phyloP scores from a whole-genome alignment of 1,284 basidiomycete species.

The Fomitopsis palustris region DNA sequence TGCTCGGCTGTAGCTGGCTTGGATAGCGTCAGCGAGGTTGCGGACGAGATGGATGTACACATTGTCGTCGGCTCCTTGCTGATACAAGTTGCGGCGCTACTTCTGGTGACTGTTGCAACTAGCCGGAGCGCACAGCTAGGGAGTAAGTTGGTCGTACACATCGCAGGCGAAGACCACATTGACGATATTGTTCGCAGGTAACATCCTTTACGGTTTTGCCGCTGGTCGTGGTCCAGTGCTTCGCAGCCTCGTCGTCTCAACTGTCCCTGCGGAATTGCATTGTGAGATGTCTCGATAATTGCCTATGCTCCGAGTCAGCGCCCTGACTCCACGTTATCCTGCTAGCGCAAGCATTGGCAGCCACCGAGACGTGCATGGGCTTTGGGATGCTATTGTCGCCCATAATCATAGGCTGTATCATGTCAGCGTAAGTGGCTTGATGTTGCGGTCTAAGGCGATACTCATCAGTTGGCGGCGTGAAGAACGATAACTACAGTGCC shows the following conservation, averaged over 20 bases:
- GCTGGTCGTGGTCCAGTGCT: not conserved
- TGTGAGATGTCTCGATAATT: not conserved
- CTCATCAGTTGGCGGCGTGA: not conserved
- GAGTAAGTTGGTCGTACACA: not conserved
- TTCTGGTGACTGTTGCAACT: not conserved
- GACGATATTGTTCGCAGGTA: not conserved
- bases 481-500: not conserved
- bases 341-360: not conserved
- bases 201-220: not conserved
- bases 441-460: not conserved
- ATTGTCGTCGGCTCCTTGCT: not conserved
- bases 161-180: not conserved
- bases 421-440: not conserved
- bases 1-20: not conserved
- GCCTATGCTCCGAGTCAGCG: not conserved
- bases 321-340: not conserved
- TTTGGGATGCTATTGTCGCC: not conserved
- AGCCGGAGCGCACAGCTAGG: not conserved
- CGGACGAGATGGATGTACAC: not conserved
- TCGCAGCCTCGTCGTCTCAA: not conserved
- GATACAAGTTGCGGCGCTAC: not conserved
- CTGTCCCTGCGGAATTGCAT: not conserved
- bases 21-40: not conserved
- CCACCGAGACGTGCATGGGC: not conserved
- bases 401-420: not conserved